Evolutionary conservation across 1,284 basidiomycete species (phyloP), one percentile per base, ranked within the genome.

Genomic region (Puccinia coronata): DNA sequence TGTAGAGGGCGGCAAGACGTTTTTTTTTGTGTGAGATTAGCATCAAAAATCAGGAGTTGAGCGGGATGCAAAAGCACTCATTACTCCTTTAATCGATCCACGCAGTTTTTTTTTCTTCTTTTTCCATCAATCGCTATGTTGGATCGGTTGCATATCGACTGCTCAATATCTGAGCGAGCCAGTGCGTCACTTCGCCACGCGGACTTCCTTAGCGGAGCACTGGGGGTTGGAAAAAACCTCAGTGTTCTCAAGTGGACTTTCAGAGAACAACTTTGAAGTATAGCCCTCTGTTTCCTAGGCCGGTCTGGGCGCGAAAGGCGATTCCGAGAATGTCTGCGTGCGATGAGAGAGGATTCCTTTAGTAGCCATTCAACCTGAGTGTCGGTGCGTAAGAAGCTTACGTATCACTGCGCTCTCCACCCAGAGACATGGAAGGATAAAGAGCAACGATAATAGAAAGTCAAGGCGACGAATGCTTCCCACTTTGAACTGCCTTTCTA

Each of bases 181-280:
- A n/a, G 36, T 31, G 3, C 16, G 59, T 14, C 6, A 9, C 51
- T 23, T 23, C 28, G 12, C 25, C 16, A 36, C 61, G 61, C 39
- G 61, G 61, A 65, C 61, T 65, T 39, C 20, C 20, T 41, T 61
- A 14, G 23, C 36, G 20, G 18, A 65, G 34, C 41, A 6, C 59
- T 23, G 5, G 59, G 0, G 9, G 25, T 39, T 4, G 23, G 39
- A 20, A 59, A 23, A 28, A 18, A 5, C 8, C 18, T 36, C 59
- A 20, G 34, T 34, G 28, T 36, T 34, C 59, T 36, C 20, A 14
- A 63, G n/a, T 65, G 36, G 61, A 63, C 59, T 63, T 12, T 23
- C 61, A 65, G 20, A 65, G 61, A 65, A 65, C 20, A 16, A 23
- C 61, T n/a, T n/a, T n/a, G n/a, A n/a, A n/a, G n/a, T n/a, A n/a